These are phyloP conservation scores for Ogataea populi-albae DNA, from an alignment of 805 yeast species.

Conservation along the genomic window DNA sequence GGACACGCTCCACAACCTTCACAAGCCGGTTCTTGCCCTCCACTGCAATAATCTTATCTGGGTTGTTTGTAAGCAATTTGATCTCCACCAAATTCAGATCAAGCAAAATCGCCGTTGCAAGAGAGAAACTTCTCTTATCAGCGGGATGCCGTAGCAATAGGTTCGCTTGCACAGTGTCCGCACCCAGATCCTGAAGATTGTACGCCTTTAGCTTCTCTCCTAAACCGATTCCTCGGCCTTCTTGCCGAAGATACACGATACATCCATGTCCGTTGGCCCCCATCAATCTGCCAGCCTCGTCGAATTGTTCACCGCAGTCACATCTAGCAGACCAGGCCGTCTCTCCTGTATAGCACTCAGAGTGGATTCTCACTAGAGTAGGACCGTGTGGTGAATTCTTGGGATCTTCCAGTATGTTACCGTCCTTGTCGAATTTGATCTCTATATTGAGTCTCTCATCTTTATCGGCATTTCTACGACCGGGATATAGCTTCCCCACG, in stretches of 20 bases:
- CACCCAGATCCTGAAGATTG: slow-evolving; percentile 95
- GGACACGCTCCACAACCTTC: slow-evolving; percentile 81
- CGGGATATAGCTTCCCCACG: slow-evolving; percentile 85
- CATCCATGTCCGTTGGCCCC: slow-evolving; percentile 87
- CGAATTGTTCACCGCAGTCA: slow-evolving; percentile 99
- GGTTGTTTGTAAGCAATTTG: slow-evolving; percentile 86
- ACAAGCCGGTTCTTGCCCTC: slow-evolving; percentile 79
- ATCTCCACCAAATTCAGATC: slow-evolving; percentile 77
- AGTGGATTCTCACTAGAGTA: slow-evolving; percentile 83
- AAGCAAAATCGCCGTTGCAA: slow-evolving; percentile 88
- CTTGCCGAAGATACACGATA: slow-evolving; percentile 93
- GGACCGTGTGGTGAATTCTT: slow-evolving; percentile 34
- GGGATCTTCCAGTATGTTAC: slow-evolving; percentile 34
- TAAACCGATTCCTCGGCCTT: slow-evolving; percentile 98
- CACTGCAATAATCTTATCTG: slow-evolving; percentile 92
- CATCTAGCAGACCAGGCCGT: slow-evolving; percentile 99
- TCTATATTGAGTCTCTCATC: slow-evolving; percentile 45
- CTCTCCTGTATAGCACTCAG: slow-evolving; percentile 98
- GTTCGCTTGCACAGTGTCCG: slow-evolving; percentile 97
- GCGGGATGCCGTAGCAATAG: slow-evolving; percentile 93
- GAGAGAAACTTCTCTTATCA: slow-evolving; percentile 89
- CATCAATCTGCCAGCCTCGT: slow-evolving; percentile 94
- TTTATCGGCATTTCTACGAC: slow-evolving; percentile 65
- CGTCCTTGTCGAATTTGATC: slow-evolving; percentile 40
- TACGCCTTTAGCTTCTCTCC: slow-evolving; percentile 97